Evolutionary conservation across 805 yeast species (phyloP), one percentile per base, ranked within the genome.

Genomic region (Cyberlindnera saturnus): DNA sequence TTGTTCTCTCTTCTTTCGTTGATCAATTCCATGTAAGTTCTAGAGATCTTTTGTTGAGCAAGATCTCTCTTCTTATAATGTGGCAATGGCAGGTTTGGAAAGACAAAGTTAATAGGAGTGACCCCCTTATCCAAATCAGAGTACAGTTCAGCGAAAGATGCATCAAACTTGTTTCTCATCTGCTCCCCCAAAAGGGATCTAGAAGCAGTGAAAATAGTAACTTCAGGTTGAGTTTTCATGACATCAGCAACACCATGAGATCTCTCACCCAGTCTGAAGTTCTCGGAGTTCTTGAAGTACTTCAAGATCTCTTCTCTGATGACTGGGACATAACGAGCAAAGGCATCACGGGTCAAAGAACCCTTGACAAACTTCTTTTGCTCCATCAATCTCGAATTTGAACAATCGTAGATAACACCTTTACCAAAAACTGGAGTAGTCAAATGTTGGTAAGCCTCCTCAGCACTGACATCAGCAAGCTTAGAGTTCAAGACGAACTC

Each of bases 351-450:
- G 23, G 96, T 85, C 55, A 93, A 74, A 18, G 96, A 95, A 42
- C 78, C 77, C 67, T 93, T 93, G 49, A 90, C 95, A 59, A 93
- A 93, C 70, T 89, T 93, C 79, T 93, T 93, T 67, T 93, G 99
- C 64, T 93, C 99, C 99, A 93, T 93, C 59, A 93, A 77, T 53
- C 89, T 80, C 58, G 80, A 69, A 69, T 93, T 93, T 50, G 99
- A 88, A 67, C 97, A 91, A 69, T 93, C 99, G 63, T 93, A 93
- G 41, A 93, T 86, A 42, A 93, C 99, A 58, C 98, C 99, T 60
- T 89, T 81, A 56, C 99, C 99, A 55, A 93, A 93, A 14, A 89
- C 96, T 13, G 99, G 99, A n/a, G 98, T 91, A n/a, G 99, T 93
- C 66, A 93, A 75, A 62, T 90, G 96, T 49, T 82, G 75, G 70